Conservation (phyloP, 371 early-diverging fungal species). For the Zychaea mexicana region DNA sequence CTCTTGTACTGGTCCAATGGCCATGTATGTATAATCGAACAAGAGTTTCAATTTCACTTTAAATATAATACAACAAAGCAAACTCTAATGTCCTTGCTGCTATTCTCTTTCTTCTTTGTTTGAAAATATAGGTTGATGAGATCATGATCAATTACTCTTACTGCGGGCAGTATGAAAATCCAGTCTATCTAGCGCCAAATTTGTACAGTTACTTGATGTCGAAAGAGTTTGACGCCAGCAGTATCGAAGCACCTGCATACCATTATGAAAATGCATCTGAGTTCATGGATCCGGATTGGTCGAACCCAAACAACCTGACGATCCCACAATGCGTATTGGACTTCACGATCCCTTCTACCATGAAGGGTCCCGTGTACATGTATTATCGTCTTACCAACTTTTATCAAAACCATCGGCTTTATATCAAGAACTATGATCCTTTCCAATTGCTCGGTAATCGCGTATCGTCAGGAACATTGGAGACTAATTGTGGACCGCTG, state of each 20-base stretch:
- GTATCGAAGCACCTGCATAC: constrained; percentile 33
- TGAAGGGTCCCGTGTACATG: constrained; percentile 85
- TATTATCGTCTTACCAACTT: constrained; percentile 97
- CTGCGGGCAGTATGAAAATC: constrained; percentile 57
- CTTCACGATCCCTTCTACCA: constrained; percentile 67
- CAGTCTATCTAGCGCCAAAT: constrained; percentile 33
- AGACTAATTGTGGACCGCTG: constrained; percentile 63
- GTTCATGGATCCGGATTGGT: constrained; percentile 34
- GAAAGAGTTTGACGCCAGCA: constrained; percentile 10
- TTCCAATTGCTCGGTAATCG: constrained; percentile 79
- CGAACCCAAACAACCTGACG: constrained; percentile 41
- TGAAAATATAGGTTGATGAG: constrained; percentile 61
- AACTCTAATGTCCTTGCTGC: not conserved
- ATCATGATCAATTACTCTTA: constrained; percentile 90
- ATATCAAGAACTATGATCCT: constrained; percentile 89
- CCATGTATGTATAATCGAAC: constrained; percentile 46
- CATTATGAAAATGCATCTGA: constrained; percentile 27
- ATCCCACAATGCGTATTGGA: constrained; percentile 73
- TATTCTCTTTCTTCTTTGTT: too few relatives aligned
- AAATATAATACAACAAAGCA: not conserved
- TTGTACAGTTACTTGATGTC: constrained; percentile 27
- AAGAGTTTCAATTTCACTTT: not conserved
- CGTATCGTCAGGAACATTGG: constrained; percentile 7
- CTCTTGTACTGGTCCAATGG: constrained; percentile 75
- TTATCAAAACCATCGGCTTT: constrained; percentile 98